Evolutionary conservation across 2,329 filamentous ascomycete genomes (phyloP).

Genomic region (Epichloe festucae): DNA sequence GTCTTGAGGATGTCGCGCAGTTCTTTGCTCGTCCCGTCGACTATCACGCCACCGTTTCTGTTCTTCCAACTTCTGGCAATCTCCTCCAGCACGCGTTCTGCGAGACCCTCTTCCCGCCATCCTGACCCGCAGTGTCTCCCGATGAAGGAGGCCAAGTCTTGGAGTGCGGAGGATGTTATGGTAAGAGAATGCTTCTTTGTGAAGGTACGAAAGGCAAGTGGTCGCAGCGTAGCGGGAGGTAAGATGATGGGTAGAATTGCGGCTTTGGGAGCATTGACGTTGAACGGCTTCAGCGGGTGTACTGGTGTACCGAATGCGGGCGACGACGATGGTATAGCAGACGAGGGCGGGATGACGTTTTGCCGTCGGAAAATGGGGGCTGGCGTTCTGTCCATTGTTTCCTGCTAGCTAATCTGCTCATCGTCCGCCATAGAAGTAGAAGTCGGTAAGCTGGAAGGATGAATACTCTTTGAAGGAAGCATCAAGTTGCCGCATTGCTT

Average conservation of each 20-base stretch:
- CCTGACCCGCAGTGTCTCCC: constrained; percentile 87
- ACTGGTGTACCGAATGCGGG: constrained; percentile 80
- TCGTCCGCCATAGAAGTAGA: neutral
- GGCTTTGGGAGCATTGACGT: constrained; percentile 38
- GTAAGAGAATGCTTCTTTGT: constrained; percentile 97
- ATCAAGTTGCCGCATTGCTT: neutral
- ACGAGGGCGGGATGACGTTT: constrained; percentile 25
- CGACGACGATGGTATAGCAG: constrained; percentile 72
- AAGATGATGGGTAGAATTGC: constrained; percentile 79
- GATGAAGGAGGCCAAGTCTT: constrained; percentile 77
- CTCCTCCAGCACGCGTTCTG: constrained; percentile 86
- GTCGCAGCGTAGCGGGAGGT: constrained; percentile 73
- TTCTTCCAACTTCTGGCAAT: constrained; percentile 87
- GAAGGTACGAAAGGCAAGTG: constrained; percentile 86
- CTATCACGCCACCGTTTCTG: constrained; percentile 75
- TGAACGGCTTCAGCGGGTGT: constrained; percentile 60
- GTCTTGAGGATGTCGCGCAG: constrained; percentile 73
- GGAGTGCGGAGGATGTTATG: constrained; percentile 73
- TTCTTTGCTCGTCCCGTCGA: constrained; percentile 65
- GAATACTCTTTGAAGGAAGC: neutral
- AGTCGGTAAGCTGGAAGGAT: neutral
- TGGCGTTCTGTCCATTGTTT: constrained; percentile 26
- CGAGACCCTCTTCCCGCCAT: constrained; percentile 92
- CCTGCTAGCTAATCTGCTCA: neutral
- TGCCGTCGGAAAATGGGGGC: constrained; percentile 25